These are phyloP conservation scores for Kodamaea neixiangensis DNA, from an alignment of 805 yeast species.

Conservation along the genomic window DNA sequence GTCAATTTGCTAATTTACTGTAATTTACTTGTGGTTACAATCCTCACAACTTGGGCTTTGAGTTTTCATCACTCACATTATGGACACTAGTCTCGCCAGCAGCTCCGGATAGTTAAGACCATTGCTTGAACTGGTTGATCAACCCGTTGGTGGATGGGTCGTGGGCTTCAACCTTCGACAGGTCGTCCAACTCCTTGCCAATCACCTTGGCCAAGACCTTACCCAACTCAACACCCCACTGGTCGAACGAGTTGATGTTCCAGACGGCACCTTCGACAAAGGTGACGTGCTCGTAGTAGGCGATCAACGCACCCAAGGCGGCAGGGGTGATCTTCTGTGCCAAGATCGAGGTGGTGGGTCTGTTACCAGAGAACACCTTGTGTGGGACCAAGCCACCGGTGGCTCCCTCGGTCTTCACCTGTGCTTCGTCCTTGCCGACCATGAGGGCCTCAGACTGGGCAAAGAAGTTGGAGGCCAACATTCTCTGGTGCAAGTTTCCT, in stretches of 20 bases:
- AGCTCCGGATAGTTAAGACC: conserved; percentile 44
- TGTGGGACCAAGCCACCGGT: conserved; percentile 87
- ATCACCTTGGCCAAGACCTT: conserved; percentile 96
- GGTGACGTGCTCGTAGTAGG: conserved; percentile 96
- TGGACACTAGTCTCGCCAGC: background rate
- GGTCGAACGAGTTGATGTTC: conserved; percentile 99
- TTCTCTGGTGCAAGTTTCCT: conserved; percentile 89
- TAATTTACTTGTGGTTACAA: no score
- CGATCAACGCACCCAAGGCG: conserved; percentile 91
- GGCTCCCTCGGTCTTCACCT: conserved; percentile 88
- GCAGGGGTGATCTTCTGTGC: conserved; percentile 97
- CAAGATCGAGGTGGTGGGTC: conserved; percentile 97
- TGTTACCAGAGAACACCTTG: conserved; percentile 95
- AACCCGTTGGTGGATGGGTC: conserved; percentile 90
- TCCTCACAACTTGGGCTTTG: conserved; percentile 10
- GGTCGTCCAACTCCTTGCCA: conserved; percentile 79
- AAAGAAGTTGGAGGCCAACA: conserved; percentile 98
- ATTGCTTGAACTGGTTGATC: conserved; percentile 92
- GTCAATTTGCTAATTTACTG: no score
- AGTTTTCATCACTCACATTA: conserved; percentile 3
- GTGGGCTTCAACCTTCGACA: conserved; percentile 58
- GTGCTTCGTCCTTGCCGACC: conserved; percentile 87
- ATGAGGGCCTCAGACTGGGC: conserved; percentile 98
- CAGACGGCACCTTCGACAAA: conserved; percentile 98
- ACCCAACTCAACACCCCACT: conserved; percentile 99